A percentile compares a stretch with the other conserved stretches of the same genome.
phyloP scores from a whole-genome alignment of 257 asterid genomes.

The Fraxinus excelsior region DNA sequence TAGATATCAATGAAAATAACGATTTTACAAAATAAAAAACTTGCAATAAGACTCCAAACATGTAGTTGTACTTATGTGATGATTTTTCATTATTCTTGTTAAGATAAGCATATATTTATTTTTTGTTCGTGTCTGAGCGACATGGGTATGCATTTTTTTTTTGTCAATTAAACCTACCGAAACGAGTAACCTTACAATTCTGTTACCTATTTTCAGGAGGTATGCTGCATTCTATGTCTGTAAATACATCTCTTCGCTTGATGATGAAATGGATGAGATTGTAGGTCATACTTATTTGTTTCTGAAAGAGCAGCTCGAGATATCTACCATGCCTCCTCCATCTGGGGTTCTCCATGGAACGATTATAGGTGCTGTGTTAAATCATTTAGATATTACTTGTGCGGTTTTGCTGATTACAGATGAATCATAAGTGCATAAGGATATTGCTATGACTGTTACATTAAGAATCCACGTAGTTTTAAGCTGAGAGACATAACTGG shows the following conservation, averaged over 20 bases:
- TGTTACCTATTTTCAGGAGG: constrained; percentile 55
- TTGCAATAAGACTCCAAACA: constrained; percentile 17
- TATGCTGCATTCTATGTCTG: constrained; percentile 58
- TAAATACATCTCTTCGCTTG: constrained; percentile 46
- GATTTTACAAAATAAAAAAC: not conserved
- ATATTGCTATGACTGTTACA: not conserved
- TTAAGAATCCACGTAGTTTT: constrained; percentile 5
- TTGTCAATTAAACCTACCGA: not conserved
- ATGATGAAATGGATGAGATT: constrained; percentile 67
- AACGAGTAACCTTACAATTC: constrained; percentile 17
- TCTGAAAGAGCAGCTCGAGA: constrained; percentile 78
- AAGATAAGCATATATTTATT: not conserved
- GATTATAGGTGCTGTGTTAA: constrained; percentile 57
- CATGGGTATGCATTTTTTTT: not conserved
- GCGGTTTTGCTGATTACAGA: not conserved
- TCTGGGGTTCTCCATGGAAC: constrained; percentile 82
- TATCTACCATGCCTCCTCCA: constrained; percentile 64
- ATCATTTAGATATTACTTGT: constrained; percentile 18
- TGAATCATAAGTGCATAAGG: constrained; percentile 9
- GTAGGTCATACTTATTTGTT: constrained; percentile 76
- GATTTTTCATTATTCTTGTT: not conserved
- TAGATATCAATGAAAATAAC: constrained; percentile 2
- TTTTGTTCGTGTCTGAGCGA: not conserved
- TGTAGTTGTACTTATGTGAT: not conserved
- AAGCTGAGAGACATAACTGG: not conserved